These are phyloP conservation scores for Coemansia sp. DNA, from an alignment of 192 early-diverging fungal species.

Conservation along the genomic window DNA sequence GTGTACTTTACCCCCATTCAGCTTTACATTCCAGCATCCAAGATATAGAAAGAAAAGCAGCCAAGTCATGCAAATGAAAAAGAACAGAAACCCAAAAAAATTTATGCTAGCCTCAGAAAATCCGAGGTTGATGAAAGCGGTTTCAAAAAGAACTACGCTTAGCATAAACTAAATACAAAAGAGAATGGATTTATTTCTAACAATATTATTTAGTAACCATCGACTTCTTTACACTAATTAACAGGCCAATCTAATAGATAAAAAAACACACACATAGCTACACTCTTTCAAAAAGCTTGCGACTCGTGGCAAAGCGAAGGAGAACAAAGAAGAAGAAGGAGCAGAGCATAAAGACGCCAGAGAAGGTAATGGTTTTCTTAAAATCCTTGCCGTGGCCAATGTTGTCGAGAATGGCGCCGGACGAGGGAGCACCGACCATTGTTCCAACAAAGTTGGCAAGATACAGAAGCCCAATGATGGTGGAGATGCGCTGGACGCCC, in stretches of 20 bases:
- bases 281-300: slow-evolving; percentile 17
- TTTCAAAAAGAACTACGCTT: no score
- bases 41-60: no score
- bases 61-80: no score
- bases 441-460: slow-evolving; percentile 56
- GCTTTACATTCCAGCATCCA: no score
- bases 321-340: slow-evolving; percentile 26
- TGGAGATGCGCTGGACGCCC: slow-evolving; percentile 58
- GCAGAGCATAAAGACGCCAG: slow-evolving; percentile 44
- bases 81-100: no score
- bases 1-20: no score
- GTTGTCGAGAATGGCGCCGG: slow-evolving; percentile 57
- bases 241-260: no score
- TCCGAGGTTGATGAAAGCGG: no score
- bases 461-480: slow-evolving; percentile 60
- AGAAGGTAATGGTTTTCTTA: slow-evolving; percentile 44
- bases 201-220: not conserved
- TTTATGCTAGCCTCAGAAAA: no score
- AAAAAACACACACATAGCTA: not conserved
- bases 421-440: slow-evolving; percentile 55
- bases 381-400: slow-evolving; percentile 41
- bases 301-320: slow-evolving; percentile 12
- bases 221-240: not conserved
- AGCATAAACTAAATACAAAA: no score
- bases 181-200: not conserved